Base-by-base conservation (phyloP, 345 rosid genomes). In the Syzygium aqueum region DNA sequence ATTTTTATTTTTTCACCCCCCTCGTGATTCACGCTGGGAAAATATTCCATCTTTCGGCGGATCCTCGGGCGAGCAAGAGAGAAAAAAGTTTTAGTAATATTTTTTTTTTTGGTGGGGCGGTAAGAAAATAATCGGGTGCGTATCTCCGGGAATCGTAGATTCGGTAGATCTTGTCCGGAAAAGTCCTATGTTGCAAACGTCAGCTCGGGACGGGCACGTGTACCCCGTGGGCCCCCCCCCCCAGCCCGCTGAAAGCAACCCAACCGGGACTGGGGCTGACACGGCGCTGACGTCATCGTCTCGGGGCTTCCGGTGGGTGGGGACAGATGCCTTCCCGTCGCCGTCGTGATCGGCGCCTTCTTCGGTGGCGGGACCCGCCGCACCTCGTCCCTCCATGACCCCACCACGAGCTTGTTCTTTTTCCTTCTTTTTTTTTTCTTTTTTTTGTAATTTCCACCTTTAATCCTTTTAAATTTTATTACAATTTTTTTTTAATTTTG, bases 41-140 rank as follows among this genome's bases (percentile, higher is more conserved):
- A 67, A 2, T 27, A 13, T n/a, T 59, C 12, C 30, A n/a, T 33
- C 25, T 33, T 7, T 28, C 30, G 22, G 77, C 77, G 43, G 43
- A 16, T 30, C 37, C 37, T 33, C 37, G 37, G 3, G 37, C 37
- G 37, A 33, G 2, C 37, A n/a, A 1, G 33, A 14, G 6, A 14
- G 6, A 0, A 7, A n/a, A 8, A 30, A 0, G n/a, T 16, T n/a
- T n/a, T 1, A 61, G 73, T 3, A 61, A 8, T 12, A 13, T 13
- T n/a, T 15, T 1, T 61, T 61, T 61, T 23, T n/a, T n/a, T 14
- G 2, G 33, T 7, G 46, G 46, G 46, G 40, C 5, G 65, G 65
- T 59, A 57, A 57, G 27, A 57, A 27, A 59, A 11, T 0, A 13
- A 50, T 10, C 11, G 30, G 10, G 30, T 6, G 3, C 16, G 16